phyloP scores from a whole-genome alignment of 441 rosid genomes.

The Corymbia calophylla region DNA sequence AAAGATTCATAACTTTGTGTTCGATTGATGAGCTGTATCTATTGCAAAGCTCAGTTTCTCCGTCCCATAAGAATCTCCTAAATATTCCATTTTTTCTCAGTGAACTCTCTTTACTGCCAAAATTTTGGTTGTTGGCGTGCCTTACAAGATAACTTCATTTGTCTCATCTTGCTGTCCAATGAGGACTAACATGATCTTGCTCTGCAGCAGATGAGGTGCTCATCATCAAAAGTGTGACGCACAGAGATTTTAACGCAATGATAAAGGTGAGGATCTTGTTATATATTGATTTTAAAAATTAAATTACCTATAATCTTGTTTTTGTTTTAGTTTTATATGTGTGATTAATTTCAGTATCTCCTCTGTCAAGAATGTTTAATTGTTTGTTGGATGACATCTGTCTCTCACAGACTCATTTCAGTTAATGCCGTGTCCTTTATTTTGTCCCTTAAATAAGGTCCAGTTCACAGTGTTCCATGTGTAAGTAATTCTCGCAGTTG shows the following conservation, averaged over 20 bases:
- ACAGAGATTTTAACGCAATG: conserved; percentile 84
- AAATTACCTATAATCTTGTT: neutral
- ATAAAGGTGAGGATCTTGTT: conserved; percentile 52
- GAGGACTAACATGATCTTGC: conserved; percentile 1
- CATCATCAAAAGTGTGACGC: conserved; percentile 87
- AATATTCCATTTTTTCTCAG: neutral
- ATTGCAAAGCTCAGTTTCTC: neutral
- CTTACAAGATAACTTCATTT: neutral
- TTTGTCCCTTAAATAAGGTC: neutral
- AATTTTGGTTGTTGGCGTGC: neutral
- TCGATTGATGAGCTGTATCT: neutral
- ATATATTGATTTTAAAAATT: neutral
- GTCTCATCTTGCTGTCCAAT: neutral
- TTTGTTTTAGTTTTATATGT: neutral
- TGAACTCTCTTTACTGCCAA: neutral
- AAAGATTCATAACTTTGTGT: neutral
- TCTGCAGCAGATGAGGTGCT: conserved; percentile 80
- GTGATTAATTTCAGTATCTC: neutral
- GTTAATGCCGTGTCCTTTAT: neutral
- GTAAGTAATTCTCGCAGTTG: neutral
- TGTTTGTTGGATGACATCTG: neutral
- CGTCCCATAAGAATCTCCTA: neutral
- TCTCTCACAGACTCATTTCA: neutral
- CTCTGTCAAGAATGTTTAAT: neutral
- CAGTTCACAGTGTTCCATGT: neutral